phyloP scores from a whole-genome alignment of 805 yeast species.

The Pichia deserticola region DNA sequence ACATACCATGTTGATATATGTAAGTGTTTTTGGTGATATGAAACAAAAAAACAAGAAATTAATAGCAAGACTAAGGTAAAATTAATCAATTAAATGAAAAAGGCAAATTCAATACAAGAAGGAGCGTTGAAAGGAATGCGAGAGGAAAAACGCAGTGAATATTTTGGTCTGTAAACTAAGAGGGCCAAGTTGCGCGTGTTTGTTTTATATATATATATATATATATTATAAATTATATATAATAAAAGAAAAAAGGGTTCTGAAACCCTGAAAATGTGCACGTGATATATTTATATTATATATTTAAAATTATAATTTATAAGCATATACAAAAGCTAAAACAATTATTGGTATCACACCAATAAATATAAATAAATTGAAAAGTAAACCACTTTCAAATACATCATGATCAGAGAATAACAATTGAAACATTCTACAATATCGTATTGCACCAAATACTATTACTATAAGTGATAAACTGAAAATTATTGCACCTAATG shows the following conservation, averaged over 20 bases:
- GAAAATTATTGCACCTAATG: slow-evolving; percentile 30
- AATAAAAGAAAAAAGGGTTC: no score
- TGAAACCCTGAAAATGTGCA: no score
- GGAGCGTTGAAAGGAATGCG: no score
- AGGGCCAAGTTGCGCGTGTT: no score
- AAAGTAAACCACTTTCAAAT: slow-evolving; percentile 27
- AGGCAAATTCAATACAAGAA: not conserved
- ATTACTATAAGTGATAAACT: slow-evolving; percentile 36
- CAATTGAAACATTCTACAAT: slow-evolving; percentile 34
- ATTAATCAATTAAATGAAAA: not conserved
- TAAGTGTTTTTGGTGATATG: not conserved
- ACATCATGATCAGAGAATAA: slow-evolving; percentile 13
- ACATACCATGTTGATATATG: slow-evolving; percentile 6
- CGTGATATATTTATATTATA: no score
- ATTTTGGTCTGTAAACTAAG: not conserved
- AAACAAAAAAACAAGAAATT: no score
- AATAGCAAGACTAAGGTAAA: no score
- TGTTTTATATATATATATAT: no score
- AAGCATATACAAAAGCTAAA: slow-evolving; percentile 2
- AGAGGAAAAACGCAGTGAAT: no score
- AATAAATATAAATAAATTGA: slow-evolving; percentile 34
- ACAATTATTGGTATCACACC: not conserved
- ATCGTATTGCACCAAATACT: slow-evolving; percentile 37
- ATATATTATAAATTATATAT: no score
- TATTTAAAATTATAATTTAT: not conserved